Evolutionary conservation across 2,329 filamentous ascomycete species (phyloP).

Genomic region (Onygena corvina): DNA sequence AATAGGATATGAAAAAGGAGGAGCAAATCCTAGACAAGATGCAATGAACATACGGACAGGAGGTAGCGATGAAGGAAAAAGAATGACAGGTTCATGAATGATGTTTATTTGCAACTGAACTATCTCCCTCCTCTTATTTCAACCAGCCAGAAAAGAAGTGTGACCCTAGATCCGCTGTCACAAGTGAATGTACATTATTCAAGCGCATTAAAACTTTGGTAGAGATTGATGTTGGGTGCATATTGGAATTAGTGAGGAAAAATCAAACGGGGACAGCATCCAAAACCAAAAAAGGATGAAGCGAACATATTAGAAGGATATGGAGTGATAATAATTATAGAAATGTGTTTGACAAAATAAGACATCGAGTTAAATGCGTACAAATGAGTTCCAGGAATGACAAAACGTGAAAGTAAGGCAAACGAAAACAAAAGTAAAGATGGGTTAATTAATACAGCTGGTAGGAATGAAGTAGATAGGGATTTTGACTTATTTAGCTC

Average conservation of each 20-base stretch:
- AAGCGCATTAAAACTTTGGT: slow-evolving; percentile 4
- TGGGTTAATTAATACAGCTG: slow-evolving; percentile 11
- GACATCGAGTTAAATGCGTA: slow-evolving; percentile 3
- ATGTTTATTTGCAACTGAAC: slow-evolving; percentile 1
- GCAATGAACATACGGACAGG: not conserved
- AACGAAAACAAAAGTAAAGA: slow-evolving; percentile 8
- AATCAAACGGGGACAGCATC: not conserved
- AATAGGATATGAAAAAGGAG: too few relatives aligned
- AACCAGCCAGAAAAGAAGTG: slow-evolving; percentile 3
- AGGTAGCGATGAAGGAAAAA: not conserved
- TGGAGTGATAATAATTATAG: not conserved
- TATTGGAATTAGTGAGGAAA: not conserved
- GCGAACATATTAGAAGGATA: slow-evolving; percentile 6
- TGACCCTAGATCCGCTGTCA: slow-evolving; percentile 5
- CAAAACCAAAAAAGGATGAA: not conserved
- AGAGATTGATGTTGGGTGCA: slow-evolving; percentile 1
- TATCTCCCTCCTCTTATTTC: slow-evolving; percentile 2
- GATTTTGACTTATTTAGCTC: slow-evolving; percentile 39
- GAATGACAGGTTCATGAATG: not conserved
- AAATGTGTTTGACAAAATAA: not conserved
- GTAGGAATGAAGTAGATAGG: slow-evolving; percentile 11
- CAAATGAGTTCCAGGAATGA: slow-evolving; percentile 6
- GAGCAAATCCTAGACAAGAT: not conserved
- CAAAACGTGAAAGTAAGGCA: not conserved
- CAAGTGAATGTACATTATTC: slow-evolving; percentile 5